phyloP scores from a whole-genome alignment of 352 stramenopile genomes.

The Pythium rhizo-oryzae region DNA sequence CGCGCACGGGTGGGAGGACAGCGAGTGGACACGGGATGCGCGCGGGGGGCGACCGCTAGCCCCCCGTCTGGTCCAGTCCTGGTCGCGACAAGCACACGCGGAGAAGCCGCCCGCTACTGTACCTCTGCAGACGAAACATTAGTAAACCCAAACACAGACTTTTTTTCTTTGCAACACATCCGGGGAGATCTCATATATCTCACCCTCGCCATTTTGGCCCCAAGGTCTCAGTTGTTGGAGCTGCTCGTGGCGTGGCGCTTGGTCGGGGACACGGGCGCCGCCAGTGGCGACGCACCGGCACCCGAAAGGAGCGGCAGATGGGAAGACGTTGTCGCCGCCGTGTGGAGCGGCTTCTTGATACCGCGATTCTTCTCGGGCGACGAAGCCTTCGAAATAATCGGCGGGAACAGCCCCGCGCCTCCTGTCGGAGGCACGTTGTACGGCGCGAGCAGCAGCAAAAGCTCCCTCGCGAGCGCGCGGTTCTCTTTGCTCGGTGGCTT shows the following conservation, averaged over 20 bases:
- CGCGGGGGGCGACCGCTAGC: no score
- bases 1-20: not conserved
- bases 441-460: conserved; percentile 60
- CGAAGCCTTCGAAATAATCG: not conserved
- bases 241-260: conserved; percentile 3
- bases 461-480: conserved; percentile 48
- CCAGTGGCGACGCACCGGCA: conserved; percentile 1
- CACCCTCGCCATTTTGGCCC: not conserved
- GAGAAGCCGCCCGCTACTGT: no score
- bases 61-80: no score
- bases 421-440: conserved; percentile 28
- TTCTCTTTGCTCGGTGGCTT: conserved; percentile 42
- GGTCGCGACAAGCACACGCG: no score
- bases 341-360: conserved; percentile 5
- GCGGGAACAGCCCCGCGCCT: not conserved
- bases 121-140: not conserved
- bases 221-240: conserved; percentile 24
- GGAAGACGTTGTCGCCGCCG: not conserved
- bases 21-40: not conserved
- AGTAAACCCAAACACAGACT: not conserved
- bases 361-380: conserved; percentile 11
- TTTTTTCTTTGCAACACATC: not conserved
- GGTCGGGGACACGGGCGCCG: conserved; percentile 7
- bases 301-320: not conserved
- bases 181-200: not conserved